Evolutionary conservation across 2,329 filamentous ascomycete species (phyloP), one percentile per base, ranked within the genome.

Genomic region (Zarea fungicola): DNA sequence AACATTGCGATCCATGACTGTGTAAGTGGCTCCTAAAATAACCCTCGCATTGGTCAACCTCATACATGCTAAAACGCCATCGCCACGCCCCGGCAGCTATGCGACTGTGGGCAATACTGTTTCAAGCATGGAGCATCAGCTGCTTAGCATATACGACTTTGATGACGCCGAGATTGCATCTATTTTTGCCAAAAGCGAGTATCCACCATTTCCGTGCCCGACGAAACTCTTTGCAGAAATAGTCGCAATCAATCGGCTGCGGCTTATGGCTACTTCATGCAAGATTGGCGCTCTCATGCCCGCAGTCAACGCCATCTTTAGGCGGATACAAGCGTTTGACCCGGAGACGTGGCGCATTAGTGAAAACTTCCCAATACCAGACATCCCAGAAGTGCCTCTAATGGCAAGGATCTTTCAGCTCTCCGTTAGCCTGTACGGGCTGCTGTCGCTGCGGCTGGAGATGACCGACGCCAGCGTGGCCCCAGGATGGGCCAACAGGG

Each of bases 191-290:
- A 5, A 16, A 8, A 29, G 21, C 10, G 21, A 39, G 16, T 42
- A 42, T 21, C 2, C 22, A 2, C 37, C 37, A 4, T 48, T 48
- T 10, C 46, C 46, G 4, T 48, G 46, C 16, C 46, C 46, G 8
- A 42, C 25, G 25, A n/a, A 16, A 10, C 31, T 48, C 3, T 48
- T 48, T 6, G 46, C 46, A 8, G 46, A 42, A 18, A 28, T 48
- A 10, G 46, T 32, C 8, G 39, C 46, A 22, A 48, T 48, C 37
- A 48, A 48, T 25, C 46, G 46, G 4, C 46, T 48, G 9, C 31
- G 46, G 8, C 13, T 29, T 6, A 6, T 21, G 14, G 37, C 39
- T 4, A 19, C 29, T 5, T 26, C 19, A 13, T 29, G 22, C 36
- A 41, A 41, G 22, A 22, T 25, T 18, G 37, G 22, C 6, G 29